These are phyloP conservation scores for Ustilago lituana DNA, from an alignment of 1,284 basidiomycete genomes.

Conservation along the genomic window DNA sequence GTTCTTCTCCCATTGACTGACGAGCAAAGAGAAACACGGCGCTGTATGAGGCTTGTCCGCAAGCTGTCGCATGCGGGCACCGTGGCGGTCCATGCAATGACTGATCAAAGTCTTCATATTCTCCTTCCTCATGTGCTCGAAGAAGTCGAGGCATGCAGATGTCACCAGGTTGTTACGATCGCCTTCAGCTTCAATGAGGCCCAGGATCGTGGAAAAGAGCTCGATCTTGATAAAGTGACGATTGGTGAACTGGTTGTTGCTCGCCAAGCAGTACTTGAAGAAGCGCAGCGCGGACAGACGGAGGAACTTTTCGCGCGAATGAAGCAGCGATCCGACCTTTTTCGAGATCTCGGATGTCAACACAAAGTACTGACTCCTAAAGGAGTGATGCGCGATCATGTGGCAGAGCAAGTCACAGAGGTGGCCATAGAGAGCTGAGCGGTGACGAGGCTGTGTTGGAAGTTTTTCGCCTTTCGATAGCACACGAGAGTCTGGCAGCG, in stretches of 20 bases:
- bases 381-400: conserved; percentile 83
- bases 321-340: conserved; percentile 70
- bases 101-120: conserved; percentile 85
- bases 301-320: conserved; percentile 86
- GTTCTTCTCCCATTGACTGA: conserved; percentile 88
- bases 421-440: conserved; percentile 65
- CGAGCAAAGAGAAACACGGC: conserved; percentile 77
- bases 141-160: conserved; percentile 93
- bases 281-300: conserved; percentile 75
- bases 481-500: conserved; percentile 77
- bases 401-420: conserved; percentile 86
- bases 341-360: conserved; percentile 69
- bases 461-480: conserved; percentile 41
- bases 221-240: conserved; percentile 86
- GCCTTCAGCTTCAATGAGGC: conserved; percentile 82
- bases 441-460: conserved; percentile 22
- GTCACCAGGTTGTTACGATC: conserved; percentile 88
- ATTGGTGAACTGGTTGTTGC: conserved; percentile 86
- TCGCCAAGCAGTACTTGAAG: conserved; percentile 84
- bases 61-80: conserved; percentile 75
- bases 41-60: conserved; percentile 75
- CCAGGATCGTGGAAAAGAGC: conserved; percentile 81
- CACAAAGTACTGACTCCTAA: conserved; percentile 86
- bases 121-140: conserved; percentile 81
- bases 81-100: conserved; percentile 83